A percentile compares a stretch with the other conserved stretches of the same genome.
These are phyloP conservation scores for Potentilla sterilis DNA, from an alignment of 306 rosid genomes.

Conservation along the genomic window DNA sequence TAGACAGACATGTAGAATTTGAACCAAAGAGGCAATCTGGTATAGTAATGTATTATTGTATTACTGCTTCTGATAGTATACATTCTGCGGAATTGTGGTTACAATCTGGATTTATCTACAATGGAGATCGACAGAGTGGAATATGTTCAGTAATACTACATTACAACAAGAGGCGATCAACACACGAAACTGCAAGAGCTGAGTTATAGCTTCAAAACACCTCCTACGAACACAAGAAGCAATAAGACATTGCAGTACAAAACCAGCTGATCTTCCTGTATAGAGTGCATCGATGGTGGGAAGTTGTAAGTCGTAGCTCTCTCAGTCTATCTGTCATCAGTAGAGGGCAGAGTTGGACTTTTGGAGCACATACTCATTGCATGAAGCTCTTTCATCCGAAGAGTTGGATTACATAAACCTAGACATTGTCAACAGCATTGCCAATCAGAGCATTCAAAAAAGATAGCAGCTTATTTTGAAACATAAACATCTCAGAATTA, in stretches of 20 bases:
- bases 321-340: constrained; percentile 26
- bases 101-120: neutral
- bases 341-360: constrained; percentile 34
- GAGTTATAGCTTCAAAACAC: neutral
- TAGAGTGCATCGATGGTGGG: neutral
- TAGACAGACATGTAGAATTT: neutral
- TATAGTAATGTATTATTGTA: constrained; percentile 3
- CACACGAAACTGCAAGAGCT: neutral
- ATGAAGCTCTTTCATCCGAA: constrained; percentile 38
- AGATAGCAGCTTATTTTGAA: neutral
- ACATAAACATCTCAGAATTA: neutral
- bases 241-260: neutral
- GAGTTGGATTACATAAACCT: constrained; percentile 39
- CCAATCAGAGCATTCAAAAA: neutral
- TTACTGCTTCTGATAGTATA: neutral
- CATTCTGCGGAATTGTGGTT: neutral
- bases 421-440: constrained; percentile 10
- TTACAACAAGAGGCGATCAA: neutral
- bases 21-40: neutral
- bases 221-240: neutral
- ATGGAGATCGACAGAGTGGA: neutral
- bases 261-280: constrained; percentile 8
- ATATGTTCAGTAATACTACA: neutral
- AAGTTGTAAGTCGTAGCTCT: neutral
- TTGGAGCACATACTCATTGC: constrained; percentile 34